Evolutionary conservation across 257 asterid genomes (phyloP).

Genomic region (Solanum tarijense): DNA sequence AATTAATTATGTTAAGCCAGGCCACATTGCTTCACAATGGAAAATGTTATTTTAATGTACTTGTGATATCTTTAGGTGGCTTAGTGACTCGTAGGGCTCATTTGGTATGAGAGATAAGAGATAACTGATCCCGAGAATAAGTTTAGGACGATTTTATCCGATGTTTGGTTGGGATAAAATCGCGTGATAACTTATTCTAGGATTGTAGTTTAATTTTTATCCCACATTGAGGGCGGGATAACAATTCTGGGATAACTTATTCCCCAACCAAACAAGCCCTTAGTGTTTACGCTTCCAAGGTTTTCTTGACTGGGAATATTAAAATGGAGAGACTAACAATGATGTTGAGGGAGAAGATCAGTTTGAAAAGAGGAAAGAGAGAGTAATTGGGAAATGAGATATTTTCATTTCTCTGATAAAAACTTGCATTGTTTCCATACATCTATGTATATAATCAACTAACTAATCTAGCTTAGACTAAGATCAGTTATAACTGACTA

Average conservation of each 20-base stretch:
- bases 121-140: neutral
- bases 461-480: neutral
- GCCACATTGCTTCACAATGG: neutral
- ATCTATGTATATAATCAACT: neutral
- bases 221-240: neutral
- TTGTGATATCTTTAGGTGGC: neutral
- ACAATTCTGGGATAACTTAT: neutral
- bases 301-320: neutral
- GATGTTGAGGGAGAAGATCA: neutral
- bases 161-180: neutral
- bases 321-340: neutral
- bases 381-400: neutral
- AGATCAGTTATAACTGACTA: neutral
- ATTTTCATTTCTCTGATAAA: neutral
- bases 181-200: neutral
- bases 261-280: neutral
- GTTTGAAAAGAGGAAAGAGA: neutral
- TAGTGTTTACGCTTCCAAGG: neutral
- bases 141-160: neutral
- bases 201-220: neutral
- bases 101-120: neutral
- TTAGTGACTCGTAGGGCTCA: neutral
- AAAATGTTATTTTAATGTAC: neutral
- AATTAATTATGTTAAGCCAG: neutral
- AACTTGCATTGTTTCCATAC: neutral